A percentile compares a stretch with the other conserved stretches of the same genome.
phyloP scores from a whole-genome alignment of 345 rosid genomes.

The Syzygium jambos region DNA sequence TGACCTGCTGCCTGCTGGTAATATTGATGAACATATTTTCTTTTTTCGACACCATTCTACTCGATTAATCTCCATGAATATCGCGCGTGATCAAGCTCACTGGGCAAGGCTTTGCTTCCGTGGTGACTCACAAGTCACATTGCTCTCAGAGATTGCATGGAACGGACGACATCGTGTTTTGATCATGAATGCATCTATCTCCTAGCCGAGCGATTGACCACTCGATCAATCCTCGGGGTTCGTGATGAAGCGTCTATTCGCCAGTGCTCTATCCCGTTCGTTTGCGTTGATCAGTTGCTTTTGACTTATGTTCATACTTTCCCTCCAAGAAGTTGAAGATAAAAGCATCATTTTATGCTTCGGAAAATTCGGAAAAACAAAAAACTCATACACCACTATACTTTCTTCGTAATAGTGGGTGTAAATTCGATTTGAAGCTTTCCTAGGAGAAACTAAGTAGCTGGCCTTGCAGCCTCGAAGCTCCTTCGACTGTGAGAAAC shows the following conservation, averaged over 20 bases:
- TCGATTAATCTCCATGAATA: neutral
- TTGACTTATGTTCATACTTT: neutral
- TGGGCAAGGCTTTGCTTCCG: neutral
- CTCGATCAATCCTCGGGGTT: neutral
- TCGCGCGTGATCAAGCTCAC: neutral
- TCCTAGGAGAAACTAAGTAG: neutral
- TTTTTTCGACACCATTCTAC: neutral
- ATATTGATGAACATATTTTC: neutral
- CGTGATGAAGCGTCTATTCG: neutral
- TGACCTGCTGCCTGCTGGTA: neutral
- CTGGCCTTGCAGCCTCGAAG: neutral
- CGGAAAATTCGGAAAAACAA: neutral
- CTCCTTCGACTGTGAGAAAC: neutral
- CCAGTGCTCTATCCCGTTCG: neutral
- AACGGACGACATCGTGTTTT: neutral
- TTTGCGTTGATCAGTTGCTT: neutral
- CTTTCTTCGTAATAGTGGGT: neutral
- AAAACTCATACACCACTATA: neutral
- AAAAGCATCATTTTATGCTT: neutral
- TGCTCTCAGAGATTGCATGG: rapidly evolving
- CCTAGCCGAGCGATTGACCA: neutral
- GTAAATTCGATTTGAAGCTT: neutral
- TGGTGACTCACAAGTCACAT: neutral
- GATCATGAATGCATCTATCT: neutral
- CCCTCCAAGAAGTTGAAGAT: neutral